These are phyloP conservation scores for Amanita phalloides DNA, from an alignment of 768 basidiomycete genomes.

Conservation along the genomic window DNA sequence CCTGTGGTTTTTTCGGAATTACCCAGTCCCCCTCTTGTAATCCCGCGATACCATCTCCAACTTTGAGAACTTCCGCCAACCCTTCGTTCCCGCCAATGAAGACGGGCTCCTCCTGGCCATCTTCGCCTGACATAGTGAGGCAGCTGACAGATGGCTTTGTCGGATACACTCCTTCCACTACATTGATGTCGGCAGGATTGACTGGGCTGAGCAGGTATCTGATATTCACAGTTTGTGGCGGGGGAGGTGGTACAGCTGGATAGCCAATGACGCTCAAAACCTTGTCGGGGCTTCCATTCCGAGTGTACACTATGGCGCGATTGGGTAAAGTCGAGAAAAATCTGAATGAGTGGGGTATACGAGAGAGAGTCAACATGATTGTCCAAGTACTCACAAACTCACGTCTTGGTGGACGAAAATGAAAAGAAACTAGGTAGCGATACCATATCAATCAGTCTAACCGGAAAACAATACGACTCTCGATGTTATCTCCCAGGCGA, in stretches of 20 bases:
- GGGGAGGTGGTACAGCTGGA: conserved; percentile 40
- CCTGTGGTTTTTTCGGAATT: conserved; percentile 53
- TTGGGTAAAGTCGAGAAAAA: neutral
- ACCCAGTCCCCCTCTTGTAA: conserved; percentile 62
- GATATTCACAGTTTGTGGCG: conserved; percentile 50
- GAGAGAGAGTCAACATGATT: neutral
- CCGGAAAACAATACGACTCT: neutral
- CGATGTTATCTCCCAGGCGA: neutral
- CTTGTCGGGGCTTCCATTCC: conserved; percentile 49
- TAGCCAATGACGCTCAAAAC: conserved; percentile 47
- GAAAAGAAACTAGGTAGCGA: too few species aligned
- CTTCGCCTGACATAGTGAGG: conserved; percentile 21
- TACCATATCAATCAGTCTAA: neutral
- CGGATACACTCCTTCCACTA: conserved; percentile 78
- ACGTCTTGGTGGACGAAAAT: too few species aligned
- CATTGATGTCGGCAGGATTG: conserved; percentile 77
- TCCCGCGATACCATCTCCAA: conserved; percentile 42
- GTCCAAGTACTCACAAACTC: too few species aligned
- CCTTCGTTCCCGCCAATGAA: conserved; percentile 75
- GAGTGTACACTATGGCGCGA: conserved; percentile 57
- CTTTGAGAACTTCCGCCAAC: conserved; percentile 49
- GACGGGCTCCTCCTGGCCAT: conserved; percentile 24
- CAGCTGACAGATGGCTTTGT: conserved; percentile 37
- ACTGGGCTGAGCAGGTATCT: conserved; percentile 62
- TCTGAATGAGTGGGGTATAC: neutral